A percentile compares a stretch with the other conserved stretches of the same genome.
Evolutionary conservation across 2,329 filamentous ascomycete species (phyloP).

Genomic region (Drechslerella dactyloides): DNA sequence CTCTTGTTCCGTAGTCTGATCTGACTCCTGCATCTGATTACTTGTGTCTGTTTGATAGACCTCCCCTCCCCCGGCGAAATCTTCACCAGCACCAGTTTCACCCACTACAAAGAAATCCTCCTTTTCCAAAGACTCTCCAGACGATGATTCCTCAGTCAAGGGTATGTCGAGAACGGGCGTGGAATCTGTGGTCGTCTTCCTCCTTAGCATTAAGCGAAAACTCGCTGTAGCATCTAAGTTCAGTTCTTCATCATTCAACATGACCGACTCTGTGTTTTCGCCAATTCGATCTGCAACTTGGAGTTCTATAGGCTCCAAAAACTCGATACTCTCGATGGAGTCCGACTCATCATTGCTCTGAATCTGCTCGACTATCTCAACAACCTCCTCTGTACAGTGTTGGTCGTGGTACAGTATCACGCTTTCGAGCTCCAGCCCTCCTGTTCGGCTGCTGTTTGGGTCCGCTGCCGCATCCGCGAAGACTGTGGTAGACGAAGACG

Average conservation of each 20-base stretch:
- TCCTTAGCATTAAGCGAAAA: constrained; percentile 33
- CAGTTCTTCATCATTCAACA: background rate
- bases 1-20: constrained; percentile 8
- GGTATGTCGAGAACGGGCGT: background rate
- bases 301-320: constrained; percentile 19
- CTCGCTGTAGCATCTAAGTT: constrained; percentile 24
- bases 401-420: constrained; percentile 37
- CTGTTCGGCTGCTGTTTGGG: constrained; percentile 27
- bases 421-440: constrained; percentile 28
- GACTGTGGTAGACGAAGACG: constrained; percentile 3
- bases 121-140: background rate
- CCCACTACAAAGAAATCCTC: constrained; percentile 3
- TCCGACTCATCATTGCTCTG: constrained; percentile 14
- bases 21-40: background rate
- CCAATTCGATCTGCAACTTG: constrained; percentile 21
- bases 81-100: background rate
- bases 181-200: constrained; percentile 6
- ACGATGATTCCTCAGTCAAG: constrained; percentile 2
- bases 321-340: constrained; percentile 10
- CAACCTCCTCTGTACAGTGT: constrained; percentile 28
- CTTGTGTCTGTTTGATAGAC: background rate
- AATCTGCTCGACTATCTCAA: constrained; percentile 12
- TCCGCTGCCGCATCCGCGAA: constrained; percentile 19
- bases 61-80: background rate
- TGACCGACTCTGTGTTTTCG: too few species aligned